Conservation (phyloP, 176 grass and related monocot genomes). For the Guadua angustifolia region DNA sequence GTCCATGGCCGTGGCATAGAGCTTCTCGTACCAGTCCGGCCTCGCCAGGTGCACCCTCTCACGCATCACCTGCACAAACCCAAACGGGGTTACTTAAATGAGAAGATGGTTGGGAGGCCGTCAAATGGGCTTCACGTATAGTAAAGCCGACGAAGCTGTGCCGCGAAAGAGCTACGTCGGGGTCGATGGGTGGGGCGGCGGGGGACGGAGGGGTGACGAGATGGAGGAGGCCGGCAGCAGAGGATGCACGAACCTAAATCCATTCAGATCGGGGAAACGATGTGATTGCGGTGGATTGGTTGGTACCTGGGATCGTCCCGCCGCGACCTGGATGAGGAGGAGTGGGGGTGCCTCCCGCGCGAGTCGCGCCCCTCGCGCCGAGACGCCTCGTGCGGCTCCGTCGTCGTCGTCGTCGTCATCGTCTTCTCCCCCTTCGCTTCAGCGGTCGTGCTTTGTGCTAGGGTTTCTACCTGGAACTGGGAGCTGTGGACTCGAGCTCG, state of each 20-base stretch:
- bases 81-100: background rate
- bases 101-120: background rate
- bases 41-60: slow-evolving; percentile 70
- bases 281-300: background rate
- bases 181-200: slow-evolving; percentile 49
- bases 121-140: background rate
- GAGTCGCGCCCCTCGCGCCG: slow-evolving; percentile 56
- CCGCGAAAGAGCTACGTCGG: slow-evolving; percentile 39
- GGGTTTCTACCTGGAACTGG: slow-evolving; percentile 35
- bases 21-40: slow-evolving; percentile 74
- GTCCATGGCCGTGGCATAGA: slow-evolving; percentile 63
- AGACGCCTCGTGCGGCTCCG: slow-evolving; percentile 48
- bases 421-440: slow-evolving; percentile 15
- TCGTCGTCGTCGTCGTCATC: slow-evolving; percentile 43
- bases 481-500: background rate
- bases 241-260: slow-evolving; percentile 36
- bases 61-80: slow-evolving; percentile 51
- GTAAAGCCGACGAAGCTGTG: background rate
- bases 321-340: slow-evolving; percentile 52
- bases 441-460: background rate
- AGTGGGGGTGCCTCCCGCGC: slow-evolving; percentile 47
- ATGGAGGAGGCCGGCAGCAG: slow-evolving; percentile 46
- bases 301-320: slow-evolving; percentile 51
- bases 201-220: slow-evolving; percentile 26
- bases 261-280: slow-evolving; percentile 10